phyloP scores from a whole-genome alignment of 495 filamentous ascomycete genomes.

The Penicillium chermesinum region DNA sequence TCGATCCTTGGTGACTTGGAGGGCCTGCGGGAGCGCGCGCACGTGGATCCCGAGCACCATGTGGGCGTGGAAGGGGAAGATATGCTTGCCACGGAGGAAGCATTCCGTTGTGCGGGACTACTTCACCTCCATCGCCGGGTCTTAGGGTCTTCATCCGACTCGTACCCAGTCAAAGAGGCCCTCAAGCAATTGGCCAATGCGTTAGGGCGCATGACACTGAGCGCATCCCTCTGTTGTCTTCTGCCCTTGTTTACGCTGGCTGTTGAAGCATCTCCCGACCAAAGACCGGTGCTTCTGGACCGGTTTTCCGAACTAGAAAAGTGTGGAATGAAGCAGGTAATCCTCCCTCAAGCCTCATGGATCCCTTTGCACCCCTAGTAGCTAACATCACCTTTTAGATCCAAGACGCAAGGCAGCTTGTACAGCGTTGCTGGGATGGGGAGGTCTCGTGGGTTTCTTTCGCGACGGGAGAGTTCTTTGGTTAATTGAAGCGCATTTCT shows the following conservation, averaged over 20 bases:
- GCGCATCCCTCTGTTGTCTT: slow-evolving; percentile 66
- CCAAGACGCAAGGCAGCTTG: slow-evolving; percentile 40
- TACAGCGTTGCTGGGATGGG: slow-evolving; percentile 42
- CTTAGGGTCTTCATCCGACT: slow-evolving; percentile 51
- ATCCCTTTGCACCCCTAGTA: neutral
- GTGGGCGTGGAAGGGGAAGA: slow-evolving; percentile 40
- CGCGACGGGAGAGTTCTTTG: slow-evolving; percentile 39
- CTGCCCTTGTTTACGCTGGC: slow-evolving; percentile 86
- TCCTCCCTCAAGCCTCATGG: neutral
- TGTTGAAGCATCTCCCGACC: slow-evolving; percentile 47
- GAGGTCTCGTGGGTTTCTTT: slow-evolving; percentile 40
- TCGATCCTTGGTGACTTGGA: slow-evolving; percentile 50
- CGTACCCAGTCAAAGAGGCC: slow-evolving; percentile 56
- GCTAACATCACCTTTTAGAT: slow-evolving; percentile 21
- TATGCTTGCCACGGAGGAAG: slow-evolving; percentile 71
- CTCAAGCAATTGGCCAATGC: slow-evolving; percentile 59
- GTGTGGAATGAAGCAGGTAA: slow-evolving; percentile 71
- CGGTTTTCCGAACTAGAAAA: slow-evolving; percentile 66
- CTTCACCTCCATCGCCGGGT: slow-evolving; percentile 74
- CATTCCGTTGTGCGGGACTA: slow-evolving; percentile 75
- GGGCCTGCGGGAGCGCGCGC: slow-evolving; percentile 24
- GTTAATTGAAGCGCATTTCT: too few species aligned
- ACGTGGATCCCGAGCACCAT: slow-evolving; percentile 33
- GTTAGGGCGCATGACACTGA: slow-evolving; percentile 57
- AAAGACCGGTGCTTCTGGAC: slow-evolving; percentile 58